Evolutionary conservation across 495 filamentous ascomycete species (phyloP), one percentile per base, ranked within the genome.

Genomic region (Xylaria acuta): DNA sequence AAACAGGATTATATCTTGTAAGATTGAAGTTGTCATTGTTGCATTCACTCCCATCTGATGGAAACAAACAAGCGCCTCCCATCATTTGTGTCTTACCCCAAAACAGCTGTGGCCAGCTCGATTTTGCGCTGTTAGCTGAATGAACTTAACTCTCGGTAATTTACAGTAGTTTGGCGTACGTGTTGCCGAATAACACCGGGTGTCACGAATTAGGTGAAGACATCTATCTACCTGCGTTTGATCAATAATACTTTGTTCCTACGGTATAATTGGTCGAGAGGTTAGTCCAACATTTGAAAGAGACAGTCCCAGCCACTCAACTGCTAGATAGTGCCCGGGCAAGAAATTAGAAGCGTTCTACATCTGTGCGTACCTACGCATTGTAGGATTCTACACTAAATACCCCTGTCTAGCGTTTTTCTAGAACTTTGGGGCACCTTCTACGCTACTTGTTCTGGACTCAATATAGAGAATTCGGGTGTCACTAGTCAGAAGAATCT

Each of bases 361-460:
- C 38, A 9, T 54, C 47, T 36, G 34, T 43, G 25, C 27, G 36
- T 58, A 14, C 16, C 30, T 8, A 27, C 1, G 22, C 27, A n/a
- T 51, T 27, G 53, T n/a, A 43, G 40, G 54, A 27, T 43, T 62
- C 18, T 25, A 18, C n/a, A n/a, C n/a, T n/a, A n/a, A n/a, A 43
- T 32, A 20, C 20, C 66, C 67, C 54, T 60, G 67, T 36, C 41
- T 69, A 69, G 67, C 54, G 67, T 60, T 27, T 69, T 60, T 62
- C 41, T 40, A 47, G 66, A 69, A 59, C 16, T 59, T 40, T 45
- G 49, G 53, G n/a, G n/a, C 47, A 67, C 38, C 32, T 47, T 69
- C 41, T 53, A 53, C 27, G 43, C 18, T 32, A 56, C 53, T 20
- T 32, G 30, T 54, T 16, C 11, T 27, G 20, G 14, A 32, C 14